Base-by-base conservation (phyloP, 2,329 filamentous ascomycete species). In the Curvularia hawaiiensis region DNA sequence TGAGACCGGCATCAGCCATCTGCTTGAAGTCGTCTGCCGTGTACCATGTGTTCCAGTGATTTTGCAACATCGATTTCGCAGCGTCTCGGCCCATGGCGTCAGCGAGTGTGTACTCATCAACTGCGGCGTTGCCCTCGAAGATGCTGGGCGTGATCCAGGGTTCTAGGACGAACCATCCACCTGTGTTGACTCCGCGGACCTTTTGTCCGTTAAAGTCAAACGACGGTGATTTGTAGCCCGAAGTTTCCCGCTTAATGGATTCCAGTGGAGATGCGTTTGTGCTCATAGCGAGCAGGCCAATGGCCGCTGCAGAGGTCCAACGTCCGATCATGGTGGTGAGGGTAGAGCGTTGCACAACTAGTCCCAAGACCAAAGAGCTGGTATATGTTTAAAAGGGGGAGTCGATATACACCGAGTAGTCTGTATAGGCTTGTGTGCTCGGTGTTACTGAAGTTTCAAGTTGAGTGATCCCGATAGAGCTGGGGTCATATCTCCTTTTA, bases 101-200 rank as follows among this genome's bases (percentile, higher is more conserved):
- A 50, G 79, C 80, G 41, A 85, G 74, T 0, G 82, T 83, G 69
- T 80, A 87, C 65, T 88, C 86, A 64, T 88, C 86, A 4, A 84
- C 79, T 2, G 84, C 84, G 40, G 70, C 78, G 46, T 76, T 76
- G 30, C 78, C 79, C 46, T 85, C 80, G 64, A 87, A 88, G 56
- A 88, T 77, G 16, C 83, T 85, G 2, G 85, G 85, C 2, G 84
- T 87, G 52, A 88, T 87, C 84, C 84, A 87, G 16, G 85, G 85
- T 74, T 88, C 85, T 5, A 87, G 77, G 7, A 88, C 83, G 45
- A 88, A 82, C 85, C 85, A 88, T 31, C 87, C 87, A 52, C 87
- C 85, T 5, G 88, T 78, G 68, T 89, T 89, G 30, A 89, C 86
- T 53, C 87, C 87, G 12, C 85, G 83, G 41, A 88, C 82, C 66